Base-by-base conservation (phyloP, 2,329 filamentous ascomycete species). In the Blastomyces gilchristii region DNA sequence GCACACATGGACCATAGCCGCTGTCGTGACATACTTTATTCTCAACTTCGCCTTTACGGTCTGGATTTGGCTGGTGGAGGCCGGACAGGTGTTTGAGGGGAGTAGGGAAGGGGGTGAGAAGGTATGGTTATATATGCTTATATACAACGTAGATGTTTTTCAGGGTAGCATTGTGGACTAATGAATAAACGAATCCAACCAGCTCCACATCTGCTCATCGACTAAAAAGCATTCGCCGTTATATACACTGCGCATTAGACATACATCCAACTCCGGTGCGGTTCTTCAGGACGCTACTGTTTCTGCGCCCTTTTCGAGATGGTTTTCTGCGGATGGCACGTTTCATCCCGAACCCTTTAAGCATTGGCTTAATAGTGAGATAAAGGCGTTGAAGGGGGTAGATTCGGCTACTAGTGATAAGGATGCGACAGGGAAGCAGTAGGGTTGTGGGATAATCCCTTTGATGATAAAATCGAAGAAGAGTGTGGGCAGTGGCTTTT, bases 31-130 rank as follows among this genome's bases (percentile, higher is more conserved):
- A 18, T 99, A 99, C 79, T 86, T 90, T 52, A 61, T 89, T 1
- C 78, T 99, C 60, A 97, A 97, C 73, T 82, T 83, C 39, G 80
- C 83, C 2, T 82, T 97, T 69, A 92, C 90, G 47, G 83, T 86
- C 70, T 99, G 94, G 94, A 85, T 95, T 64, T 89, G 85, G 82
- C 82, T 82, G 31, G 87, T 94, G 31, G 94, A 99, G 80, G 87
- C 87, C 68, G 88, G 89, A 0, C 83, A 85, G 43, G 83, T 97
- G 11, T 99, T 97, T 73, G 83, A 88, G 62, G 94, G 93, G 0
- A 85, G 85, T 14, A 80, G 80, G 62, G 82, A 85, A 16, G 83
- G 85, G 47, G 83, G 86, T 47, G 87, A 85, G 79, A 85, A 89
- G 69, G 76, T 79, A 76, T 66, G 76, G 68, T 53, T 54, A 12